Evolutionary conservation across 2,329 filamentous ascomycete species (phyloP).

Genomic region (Exophiala xenobiotica): DNA sequence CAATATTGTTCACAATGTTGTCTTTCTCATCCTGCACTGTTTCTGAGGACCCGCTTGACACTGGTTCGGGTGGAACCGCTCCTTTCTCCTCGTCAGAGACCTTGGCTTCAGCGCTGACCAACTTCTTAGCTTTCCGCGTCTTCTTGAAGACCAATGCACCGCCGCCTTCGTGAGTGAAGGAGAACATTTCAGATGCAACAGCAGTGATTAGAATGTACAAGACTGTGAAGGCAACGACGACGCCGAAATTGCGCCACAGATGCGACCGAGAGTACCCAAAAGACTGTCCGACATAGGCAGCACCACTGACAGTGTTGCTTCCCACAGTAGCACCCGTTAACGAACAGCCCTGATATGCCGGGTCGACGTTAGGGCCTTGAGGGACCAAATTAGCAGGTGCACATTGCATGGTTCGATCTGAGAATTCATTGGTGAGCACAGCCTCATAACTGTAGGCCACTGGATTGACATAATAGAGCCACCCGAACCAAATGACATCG

Average conservation of each 20-base stretch:
- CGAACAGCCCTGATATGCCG: constrained; percentile 62
- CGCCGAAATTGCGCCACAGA: constrained; percentile 72
- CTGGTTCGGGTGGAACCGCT: constrained; percentile 31
- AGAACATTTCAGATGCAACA: constrained; percentile 66
- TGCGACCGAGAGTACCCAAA: constrained; percentile 55
- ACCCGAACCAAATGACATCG: constrained; percentile 66
- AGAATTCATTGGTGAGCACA: constrained; percentile 66
- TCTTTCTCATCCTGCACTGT: constrained; percentile 39
- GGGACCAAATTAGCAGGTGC: constrained; percentile 60
- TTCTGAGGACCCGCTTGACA: constrained; percentile 34
- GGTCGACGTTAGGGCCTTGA: constrained; percentile 55
- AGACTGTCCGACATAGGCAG: constrained; percentile 53
- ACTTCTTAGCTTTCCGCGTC: constrained; percentile 59
- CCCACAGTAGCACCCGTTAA: constrained; percentile 58
- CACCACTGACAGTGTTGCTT: constrained; percentile 52
- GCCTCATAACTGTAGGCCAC: constrained; percentile 65
- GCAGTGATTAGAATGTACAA: constrained; percentile 73
- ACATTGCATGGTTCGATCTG: constrained; percentile 58
- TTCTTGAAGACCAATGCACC: constrained; percentile 71
- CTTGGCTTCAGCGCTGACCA: constrained; percentile 45
- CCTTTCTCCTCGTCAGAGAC: constrained; percentile 60
- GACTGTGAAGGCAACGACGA: constrained; percentile 71
- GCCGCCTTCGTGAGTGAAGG: constrained; percentile 54
- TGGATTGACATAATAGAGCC: constrained; percentile 58
- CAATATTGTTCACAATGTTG: constrained; percentile 48